These are phyloP conservation scores for Astragalus glycyphyllos DNA, from an alignment of 306 rosid genomes.

Conservation along the genomic window DNA sequence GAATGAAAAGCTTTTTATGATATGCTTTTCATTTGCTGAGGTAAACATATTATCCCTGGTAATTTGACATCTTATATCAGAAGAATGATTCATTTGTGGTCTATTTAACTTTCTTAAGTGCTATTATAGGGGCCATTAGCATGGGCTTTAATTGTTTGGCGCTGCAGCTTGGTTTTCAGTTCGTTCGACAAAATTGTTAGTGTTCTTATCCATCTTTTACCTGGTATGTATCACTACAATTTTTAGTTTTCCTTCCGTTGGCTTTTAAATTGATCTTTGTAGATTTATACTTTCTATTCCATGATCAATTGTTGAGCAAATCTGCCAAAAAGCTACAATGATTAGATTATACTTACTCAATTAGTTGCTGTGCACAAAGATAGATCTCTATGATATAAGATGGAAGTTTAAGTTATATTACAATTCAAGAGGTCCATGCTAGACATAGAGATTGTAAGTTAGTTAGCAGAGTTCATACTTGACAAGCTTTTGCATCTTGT, in stretches of 20 bases:
- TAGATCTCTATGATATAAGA: neutral
- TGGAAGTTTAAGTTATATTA: neutral
- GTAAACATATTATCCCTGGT: slow-evolving; percentile 48
- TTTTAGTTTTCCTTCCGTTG: slow-evolving; percentile 1
- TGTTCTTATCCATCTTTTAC: slow-evolving; percentile 94
- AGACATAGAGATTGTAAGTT: neutral
- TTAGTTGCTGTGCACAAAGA: too few species aligned
- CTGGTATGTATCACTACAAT: slow-evolving; percentile 58
- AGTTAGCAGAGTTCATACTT: neutral
- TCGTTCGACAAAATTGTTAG: slow-evolving; percentile 90
- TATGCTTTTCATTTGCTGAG: slow-evolving; percentile 98
- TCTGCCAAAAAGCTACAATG: too few species aligned
- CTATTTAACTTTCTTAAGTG: slow-evolving; percentile 42
- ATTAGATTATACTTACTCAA: too few species aligned
- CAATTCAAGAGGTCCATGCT: slow-evolving; percentile 15
- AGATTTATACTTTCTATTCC: too few species aligned
- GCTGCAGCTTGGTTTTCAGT: slow-evolving; percentile 97
- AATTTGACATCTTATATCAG: slow-evolving; percentile 22
- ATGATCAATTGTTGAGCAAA: too few species aligned
- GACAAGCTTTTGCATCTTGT: neutral
- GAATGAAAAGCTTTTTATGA: slow-evolving; percentile 89
- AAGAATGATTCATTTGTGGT: slow-evolving; percentile 12
- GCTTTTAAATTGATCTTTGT: neutral
- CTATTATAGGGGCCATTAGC: slow-evolving; percentile 88
- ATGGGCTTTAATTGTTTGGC: slow-evolving; percentile 97